A percentile compares a stretch with the other conserved stretches of the same genome.
phyloP scores from a whole-genome alignment of 2,329 filamentous ascomycete genomes.

The Boeremia exigua region DNA sequence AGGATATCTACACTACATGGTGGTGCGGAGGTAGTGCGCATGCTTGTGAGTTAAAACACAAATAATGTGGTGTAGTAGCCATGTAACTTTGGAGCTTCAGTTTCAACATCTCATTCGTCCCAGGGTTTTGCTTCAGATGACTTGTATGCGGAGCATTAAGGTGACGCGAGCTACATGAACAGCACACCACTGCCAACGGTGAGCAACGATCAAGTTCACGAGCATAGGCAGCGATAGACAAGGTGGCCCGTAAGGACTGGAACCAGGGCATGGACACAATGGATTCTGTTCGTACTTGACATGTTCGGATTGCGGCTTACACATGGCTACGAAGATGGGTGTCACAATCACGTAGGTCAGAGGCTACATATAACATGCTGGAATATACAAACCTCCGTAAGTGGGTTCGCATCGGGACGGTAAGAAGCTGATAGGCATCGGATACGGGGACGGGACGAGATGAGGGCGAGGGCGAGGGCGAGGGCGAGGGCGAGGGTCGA shows the following conservation, averaged over 20 bases:
- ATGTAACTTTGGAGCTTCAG: no score
- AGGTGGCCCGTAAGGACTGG: neutral
- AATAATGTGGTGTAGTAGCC: no score
- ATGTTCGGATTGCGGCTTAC: neutral
- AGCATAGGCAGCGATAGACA: no score
- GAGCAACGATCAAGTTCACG: no score
- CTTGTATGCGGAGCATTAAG: no score
- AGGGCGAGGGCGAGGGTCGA: constrained; percentile 19
- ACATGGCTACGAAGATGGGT: neutral
- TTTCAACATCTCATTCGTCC: no score
- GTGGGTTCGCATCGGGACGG: constrained; percentile 8
- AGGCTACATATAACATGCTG: constrained; percentile 9
- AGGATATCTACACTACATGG: no score
- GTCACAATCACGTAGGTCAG: constrained; percentile 8
- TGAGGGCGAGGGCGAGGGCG: neutral
- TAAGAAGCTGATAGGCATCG: constrained; percentile 3
- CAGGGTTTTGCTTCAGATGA: no score
- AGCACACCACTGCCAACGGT: no score
- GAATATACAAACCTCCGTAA: constrained; percentile 20
- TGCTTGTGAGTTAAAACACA: no score
- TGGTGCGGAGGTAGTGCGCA: no score
- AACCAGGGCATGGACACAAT: neutral
- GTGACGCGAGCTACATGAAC: no score
- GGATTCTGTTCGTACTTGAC: neutral
- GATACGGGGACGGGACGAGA: constrained; percentile 1